These are phyloP conservation scores for Colletotrichum tamarilloi DNA, from an alignment of 2,329 filamentous ascomycete genomes.

Conservation along the genomic window DNA sequence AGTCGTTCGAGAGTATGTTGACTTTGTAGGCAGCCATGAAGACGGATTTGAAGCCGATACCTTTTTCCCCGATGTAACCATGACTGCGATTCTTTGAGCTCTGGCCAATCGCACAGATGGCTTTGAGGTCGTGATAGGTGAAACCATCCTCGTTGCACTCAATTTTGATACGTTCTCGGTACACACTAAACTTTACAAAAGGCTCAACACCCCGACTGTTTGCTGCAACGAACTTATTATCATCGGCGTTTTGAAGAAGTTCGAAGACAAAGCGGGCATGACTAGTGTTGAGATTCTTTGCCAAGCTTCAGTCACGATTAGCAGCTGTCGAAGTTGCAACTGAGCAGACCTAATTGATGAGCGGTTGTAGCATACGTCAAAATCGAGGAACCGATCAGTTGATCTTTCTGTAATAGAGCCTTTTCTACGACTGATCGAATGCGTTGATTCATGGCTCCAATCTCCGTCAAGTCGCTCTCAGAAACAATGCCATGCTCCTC, in stretches of 20 bases:
- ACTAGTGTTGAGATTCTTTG: constrained; percentile 54
- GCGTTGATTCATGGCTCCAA: neutral
- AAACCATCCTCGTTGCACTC: constrained; percentile 65
- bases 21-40: constrained; percentile 59
- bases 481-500: neutral
- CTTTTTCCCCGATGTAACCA: constrained; percentile 60
- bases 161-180: constrained; percentile 51
- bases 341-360: neutral
- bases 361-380: neutral
- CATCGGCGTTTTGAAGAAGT: constrained; percentile 65
- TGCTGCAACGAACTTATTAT: constrained; percentile 54
- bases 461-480: neutral
- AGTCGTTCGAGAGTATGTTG: constrained; percentile 55
- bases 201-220: constrained; percentile 40
- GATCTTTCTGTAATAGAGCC: neutral
- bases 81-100: constrained; percentile 56
- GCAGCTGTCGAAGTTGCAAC: neutral
- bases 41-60: constrained; percentile 64
- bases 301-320: constrained; percentile 45
- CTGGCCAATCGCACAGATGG: constrained; percentile 57
- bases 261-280: constrained; percentile 62
- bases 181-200: constrained; percentile 48
- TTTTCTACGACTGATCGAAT: neutral
- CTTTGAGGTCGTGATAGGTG: constrained; percentile 50
- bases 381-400: neutral